Base-by-base conservation (phyloP, 768 basidiomycete genomes). In the Mycena metata region DNA sequence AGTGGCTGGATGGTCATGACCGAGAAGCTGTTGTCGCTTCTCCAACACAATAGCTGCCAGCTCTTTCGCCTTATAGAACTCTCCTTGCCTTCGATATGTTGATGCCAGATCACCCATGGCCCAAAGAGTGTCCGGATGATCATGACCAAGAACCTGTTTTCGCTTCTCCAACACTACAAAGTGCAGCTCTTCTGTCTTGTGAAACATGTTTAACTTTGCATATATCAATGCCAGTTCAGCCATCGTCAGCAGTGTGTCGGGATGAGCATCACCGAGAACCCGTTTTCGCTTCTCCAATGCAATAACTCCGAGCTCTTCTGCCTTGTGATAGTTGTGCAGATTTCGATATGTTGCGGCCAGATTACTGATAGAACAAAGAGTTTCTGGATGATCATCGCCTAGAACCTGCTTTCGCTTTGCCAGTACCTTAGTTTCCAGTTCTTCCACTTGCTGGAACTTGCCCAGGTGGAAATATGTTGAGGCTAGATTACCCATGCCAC, bases 201-300 rank as follows among this genome's bases (percentile, higher is more conserved):
- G 24, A 19, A 49, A n/a, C n/a, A n/a, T n/a, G n/a, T n/a, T n/a
- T 51, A 41, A 33, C 21, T 33, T 35, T 9, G 6, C 8, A 41
- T 66, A 69, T 56, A 57, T 66, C 21, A 5, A 19, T n/a, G n/a
- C n/a, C n/a, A n/a, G n/a, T n/a, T n/a, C n/a, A n/a, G n/a, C n/a
- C n/a, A n/a, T n/a, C n/a, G n/a, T n/a, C n/a, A n/a, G n/a, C n/a
- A 70, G 35, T 41, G 66, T 67, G 26, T 41, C 21, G 23, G 43
- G 50, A 62, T 62, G 66, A n/a, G 19, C 50, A 13, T 41, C 9
- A 17, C 59, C 66, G 4, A 59, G 33, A 26, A 58, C 16, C 39
- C 15, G 8, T 33, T 26, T 58, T 60, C 23, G 33, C 50, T n/a
- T 42, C 41, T 42, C 50, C 41, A 52, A 30, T 11, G 42, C 60